Conservation (phyloP, 2,329 filamentous ascomycete genomes). For the Bisporella sp. region DNA sequence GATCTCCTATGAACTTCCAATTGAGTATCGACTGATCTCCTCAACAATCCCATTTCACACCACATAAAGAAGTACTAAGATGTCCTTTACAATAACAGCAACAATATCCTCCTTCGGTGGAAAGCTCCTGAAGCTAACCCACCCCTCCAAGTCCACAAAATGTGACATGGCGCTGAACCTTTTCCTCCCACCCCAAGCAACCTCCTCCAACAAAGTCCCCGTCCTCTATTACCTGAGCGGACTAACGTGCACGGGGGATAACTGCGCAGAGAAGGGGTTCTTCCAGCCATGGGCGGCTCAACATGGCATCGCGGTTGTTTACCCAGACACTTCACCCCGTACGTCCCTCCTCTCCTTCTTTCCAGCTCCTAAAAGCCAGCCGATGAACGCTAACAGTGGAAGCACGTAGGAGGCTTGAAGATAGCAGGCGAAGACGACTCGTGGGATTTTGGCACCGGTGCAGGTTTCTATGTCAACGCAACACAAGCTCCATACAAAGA, state of each 20-base stretch:
- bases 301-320: constrained; percentile 84
- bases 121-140: constrained; percentile 88
- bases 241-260: constrained; percentile 89
- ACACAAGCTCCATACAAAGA: constrained; percentile 64
- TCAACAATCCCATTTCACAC: not conserved
- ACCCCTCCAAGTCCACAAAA: constrained; percentile 69
- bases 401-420: constrained; percentile 56
- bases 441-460: constrained; percentile 88
- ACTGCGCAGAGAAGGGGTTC: constrained; percentile 78
- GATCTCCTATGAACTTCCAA: too few relatives aligned
- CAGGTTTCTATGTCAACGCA: constrained; percentile 92
- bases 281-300: constrained; percentile 77
- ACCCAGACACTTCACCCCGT: constrained; percentile 92
- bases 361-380: not conserved
- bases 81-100: constrained; percentile 84
- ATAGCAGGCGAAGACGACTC: constrained; percentile 79
- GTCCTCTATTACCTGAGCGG: constrained; percentile 91
- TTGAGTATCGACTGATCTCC: not conserved
- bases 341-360: constrained; percentile 24
- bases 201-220: constrained; percentile 54
- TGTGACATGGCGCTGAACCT: constrained; percentile 92
- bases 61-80: constrained; percentile 31
- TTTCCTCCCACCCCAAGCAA: constrained; percentile 72
- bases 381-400: not conserved
- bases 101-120: constrained; percentile 90